A percentile compares a stretch with the other conserved stretches of the same genome.
These are phyloP conservation scores for Corylus americana DNA, from an alignment of 306 rosid genomes.

Conservation along the genomic window DNA sequence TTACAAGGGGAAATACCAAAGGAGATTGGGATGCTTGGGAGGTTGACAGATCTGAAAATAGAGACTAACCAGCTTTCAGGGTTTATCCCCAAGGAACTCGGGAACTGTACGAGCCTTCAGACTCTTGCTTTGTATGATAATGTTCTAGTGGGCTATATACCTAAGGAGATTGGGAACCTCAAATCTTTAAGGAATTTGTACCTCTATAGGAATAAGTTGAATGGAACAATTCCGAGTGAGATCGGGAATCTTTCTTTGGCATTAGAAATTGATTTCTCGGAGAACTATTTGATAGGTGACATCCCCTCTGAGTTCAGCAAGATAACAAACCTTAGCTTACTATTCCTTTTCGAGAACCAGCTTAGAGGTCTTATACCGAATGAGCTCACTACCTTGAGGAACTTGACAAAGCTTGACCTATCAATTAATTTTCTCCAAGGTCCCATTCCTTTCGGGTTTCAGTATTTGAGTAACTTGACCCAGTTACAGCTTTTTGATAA, in stretches of 20 bases:
- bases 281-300: conserved; percentile 66
- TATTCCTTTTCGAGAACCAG: conserved; percentile 84
- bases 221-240: conserved; percentile 93
- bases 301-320: conserved; percentile 78
- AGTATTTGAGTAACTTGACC: conserved; percentile 50
- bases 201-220: conserved; percentile 72
- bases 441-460: conserved; percentile 74
- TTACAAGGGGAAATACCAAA: conserved; percentile 74
- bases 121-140: conserved; percentile 77
- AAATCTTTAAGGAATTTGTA: conserved; percentile 67
- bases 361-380: conserved; percentile 80
- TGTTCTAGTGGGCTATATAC: conserved; percentile 63
- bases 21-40: conserved; percentile 76
- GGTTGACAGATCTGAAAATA: conserved; percentile 59
- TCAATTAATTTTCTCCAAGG: conserved; percentile 83
- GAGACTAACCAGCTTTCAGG: conserved; percentile 78
- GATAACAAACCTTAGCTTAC: conserved; percentile 59
- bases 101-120: conserved; percentile 72
- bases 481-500: conserved; percentile 87
- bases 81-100: conserved; percentile 74
- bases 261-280: conserved; percentile 77
- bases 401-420: conserved; percentile 75
- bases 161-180: conserved; percentile 74
- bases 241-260: conserved; percentile 81
- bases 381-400: conserved; percentile 63